Base-by-base conservation (phyloP, 148 eudicot genomes). In the Rhododendron vialii region DNA sequence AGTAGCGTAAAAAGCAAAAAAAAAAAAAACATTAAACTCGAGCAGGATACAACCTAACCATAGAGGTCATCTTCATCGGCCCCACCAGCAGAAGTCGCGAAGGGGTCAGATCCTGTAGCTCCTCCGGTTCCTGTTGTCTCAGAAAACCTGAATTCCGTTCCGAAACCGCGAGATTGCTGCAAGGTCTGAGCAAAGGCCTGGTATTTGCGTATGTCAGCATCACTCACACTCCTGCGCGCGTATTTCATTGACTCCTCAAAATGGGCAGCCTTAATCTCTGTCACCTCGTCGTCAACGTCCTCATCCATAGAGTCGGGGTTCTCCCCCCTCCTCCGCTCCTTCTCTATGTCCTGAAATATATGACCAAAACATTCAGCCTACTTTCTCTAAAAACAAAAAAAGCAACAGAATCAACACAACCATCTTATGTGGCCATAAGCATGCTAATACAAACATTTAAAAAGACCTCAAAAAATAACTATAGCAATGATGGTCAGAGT, bases 101-200 rank as follows among this genome's bases (percentile, higher is more conserved):
- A 88, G 15, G 90, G 90, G 84, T 86, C 85, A 36, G 88, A 63
- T n/a, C 63, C 87, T 45, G 86, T 13, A 53, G 86, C 18, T 36
- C 10, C 78, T 86, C 48, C 86, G 79, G 51, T 84, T 22, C 35
- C 86, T 80, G 12, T 3, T 36, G 87, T 24, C 74, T 90, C 91
- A 22, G 91, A 18, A 55, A 91, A 91, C 36, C 91, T 89, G 87
- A 91, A 91, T 36, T 91, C 92, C 2, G 87, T 82, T 73, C 92
- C 92, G 48, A 91, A 91, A 22, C 92, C 92, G 2, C 92, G 87
- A 28, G 92, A 89, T 84, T 91, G 92, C 89, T 91, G 92, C 89
- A 89, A 83, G 57, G 92, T 91, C 85, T 91, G 92, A 63, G 91
- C 92, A 86, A 91, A 91, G 18, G 91, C 88, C 84, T 91, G 92